A percentile compares a stretch with the other conserved stretches of the same genome.
Evolutionary conservation across 2,329 filamentous ascomycete genomes (phyloP).

Genomic region (Davidsoniella eucalypti): DNA sequence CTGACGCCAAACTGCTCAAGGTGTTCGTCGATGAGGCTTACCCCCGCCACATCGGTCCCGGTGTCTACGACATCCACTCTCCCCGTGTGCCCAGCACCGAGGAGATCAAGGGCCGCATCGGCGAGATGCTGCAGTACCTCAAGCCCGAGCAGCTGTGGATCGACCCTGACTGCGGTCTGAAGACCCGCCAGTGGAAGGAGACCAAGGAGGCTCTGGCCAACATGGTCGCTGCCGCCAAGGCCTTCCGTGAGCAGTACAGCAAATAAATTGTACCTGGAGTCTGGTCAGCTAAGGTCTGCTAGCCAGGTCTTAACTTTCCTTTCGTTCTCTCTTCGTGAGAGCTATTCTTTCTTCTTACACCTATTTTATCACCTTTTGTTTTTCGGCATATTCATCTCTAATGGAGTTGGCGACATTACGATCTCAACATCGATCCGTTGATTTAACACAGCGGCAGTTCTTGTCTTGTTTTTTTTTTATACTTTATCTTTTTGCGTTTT

Average conservation of each 20-base stretch:
- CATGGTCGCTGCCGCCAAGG: conserved; percentile 97
- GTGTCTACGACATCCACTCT: conserved; percentile 99
- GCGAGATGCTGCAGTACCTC: conserved; percentile 96
- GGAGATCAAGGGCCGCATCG: conserved; percentile 95
- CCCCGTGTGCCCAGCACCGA: conserved; percentile 92
- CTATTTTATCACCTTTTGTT: conserved; percentile 16
- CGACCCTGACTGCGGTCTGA: conserved; percentile 97
- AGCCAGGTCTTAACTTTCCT: neutral
- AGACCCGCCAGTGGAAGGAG: conserved; percentile 98
- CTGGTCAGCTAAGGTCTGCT: too few relatives aligned
- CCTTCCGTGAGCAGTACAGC: conserved; percentile 78
- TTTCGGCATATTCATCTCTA: conserved; percentile 16
- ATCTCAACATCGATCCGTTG: conserved; percentile 36
- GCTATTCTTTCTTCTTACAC: conserved; percentile 6
- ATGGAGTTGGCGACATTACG: conserved; percentile 22
- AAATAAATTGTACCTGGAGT: conserved; percentile 28
- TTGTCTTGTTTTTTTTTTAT: conserved; percentile 12
- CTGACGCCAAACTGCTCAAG: conserved; percentile 94
- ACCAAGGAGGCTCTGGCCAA: conserved; percentile 91
- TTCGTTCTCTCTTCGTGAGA: conserved; percentile 4
- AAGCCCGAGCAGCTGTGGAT: conserved; percentile 99
- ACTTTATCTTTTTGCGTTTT: conserved; percentile 10
- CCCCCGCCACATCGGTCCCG: conserved; percentile 94
- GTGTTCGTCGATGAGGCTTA: conserved; percentile 97
- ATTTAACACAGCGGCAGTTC: conserved; percentile 11